These are phyloP conservation scores for Houttuynia cordata DNA, from an alignment of 164 flowering plant species.

Conservation along the genomic window DNA sequence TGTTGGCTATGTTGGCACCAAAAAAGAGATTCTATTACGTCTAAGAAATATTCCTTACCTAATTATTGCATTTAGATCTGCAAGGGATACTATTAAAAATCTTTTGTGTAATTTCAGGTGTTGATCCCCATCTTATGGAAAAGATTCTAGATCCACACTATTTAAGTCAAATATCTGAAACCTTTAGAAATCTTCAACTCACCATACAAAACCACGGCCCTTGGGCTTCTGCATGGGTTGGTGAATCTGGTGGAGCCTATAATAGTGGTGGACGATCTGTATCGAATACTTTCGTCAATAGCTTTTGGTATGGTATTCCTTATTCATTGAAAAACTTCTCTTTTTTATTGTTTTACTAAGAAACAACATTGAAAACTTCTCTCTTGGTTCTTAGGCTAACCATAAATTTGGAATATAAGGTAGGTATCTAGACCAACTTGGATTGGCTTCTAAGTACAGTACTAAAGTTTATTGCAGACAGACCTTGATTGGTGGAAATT, in stretches of 20 bases:
- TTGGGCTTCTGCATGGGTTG: slow-evolving; percentile 92
- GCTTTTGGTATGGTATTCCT: slow-evolving; percentile 49
- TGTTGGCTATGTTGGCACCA: too few species aligned
- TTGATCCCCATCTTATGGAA: slow-evolving; percentile 42
- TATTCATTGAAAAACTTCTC: neutral
- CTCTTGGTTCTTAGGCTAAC: neutral
- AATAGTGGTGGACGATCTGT: slow-evolving; percentile 71
- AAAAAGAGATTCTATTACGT: too few species aligned
- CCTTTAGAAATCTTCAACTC: slow-evolving; percentile 27
- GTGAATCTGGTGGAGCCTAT: slow-evolving; percentile 94
- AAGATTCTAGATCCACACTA: slow-evolving; percentile 50
- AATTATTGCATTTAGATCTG: neutral
- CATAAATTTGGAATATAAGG: neutral
- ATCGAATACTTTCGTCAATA: slow-evolving; percentile 67
- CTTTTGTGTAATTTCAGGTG: slow-evolving; percentile 30
- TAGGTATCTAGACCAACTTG: slow-evolving; percentile 95
- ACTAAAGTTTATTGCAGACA: slow-evolving; percentile 86
- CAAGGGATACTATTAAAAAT: neutral
- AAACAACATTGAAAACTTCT: neutral
- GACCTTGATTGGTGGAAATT: slow-evolving; percentile 76
- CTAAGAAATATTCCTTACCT: too few species aligned
- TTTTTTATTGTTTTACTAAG: too few species aligned
- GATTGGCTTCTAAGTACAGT: slow-evolving; percentile 69
- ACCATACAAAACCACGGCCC: slow-evolving; percentile 43
- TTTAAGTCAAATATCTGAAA: slow-evolving; percentile 21